These are phyloP conservation scores for Volvox africanus DNA, from an alignment of 139 green algal genomes.

Conservation along the genomic window DNA sequence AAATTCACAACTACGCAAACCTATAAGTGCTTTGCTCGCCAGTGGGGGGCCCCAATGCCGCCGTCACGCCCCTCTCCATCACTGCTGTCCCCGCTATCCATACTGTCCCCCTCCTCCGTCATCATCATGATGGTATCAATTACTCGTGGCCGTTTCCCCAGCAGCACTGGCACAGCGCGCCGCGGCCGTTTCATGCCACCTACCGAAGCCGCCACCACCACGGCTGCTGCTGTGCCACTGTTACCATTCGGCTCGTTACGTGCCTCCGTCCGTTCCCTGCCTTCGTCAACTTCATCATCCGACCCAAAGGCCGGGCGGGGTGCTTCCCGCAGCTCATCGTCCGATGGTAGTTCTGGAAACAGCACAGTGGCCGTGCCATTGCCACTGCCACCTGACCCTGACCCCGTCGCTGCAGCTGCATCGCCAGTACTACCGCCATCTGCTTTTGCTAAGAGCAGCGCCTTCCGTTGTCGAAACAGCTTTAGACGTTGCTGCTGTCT, in stretches of 20 bases:
- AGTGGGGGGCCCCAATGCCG: conserved; percentile 19
- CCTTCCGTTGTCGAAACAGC: conserved; percentile 25
- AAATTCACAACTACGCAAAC: background rate
- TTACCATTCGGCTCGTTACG: background rate
- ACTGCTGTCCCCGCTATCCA: background rate
- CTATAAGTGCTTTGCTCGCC: conserved; percentile 44
- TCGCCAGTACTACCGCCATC: background rate
- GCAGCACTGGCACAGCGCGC: conserved; percentile 25
- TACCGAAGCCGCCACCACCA: background rate
- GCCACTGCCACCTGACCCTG: background rate
- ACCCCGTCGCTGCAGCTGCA: background rate
- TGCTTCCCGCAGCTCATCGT: conserved; percentile 42
- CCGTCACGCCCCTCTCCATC: background rate
- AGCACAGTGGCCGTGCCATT: background rate
- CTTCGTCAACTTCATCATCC: conserved; percentile 1
- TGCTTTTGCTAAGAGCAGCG: background rate
- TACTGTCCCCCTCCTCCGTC: background rate
- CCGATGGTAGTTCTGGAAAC: background rate
- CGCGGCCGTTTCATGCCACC: background rate
- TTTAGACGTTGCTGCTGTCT: conserved; percentile 3
- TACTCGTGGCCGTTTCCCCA: conserved; percentile 31
- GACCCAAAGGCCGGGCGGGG: conserved; percentile 20
- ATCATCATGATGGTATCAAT: conserved; percentile 39
- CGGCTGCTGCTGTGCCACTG: background rate
- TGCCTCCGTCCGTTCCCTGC: background rate